These are phyloP conservation scores for Suillus ampliporus DNA, from an alignment of 768 basidiomycete species.

Conservation along the genomic window DNA sequence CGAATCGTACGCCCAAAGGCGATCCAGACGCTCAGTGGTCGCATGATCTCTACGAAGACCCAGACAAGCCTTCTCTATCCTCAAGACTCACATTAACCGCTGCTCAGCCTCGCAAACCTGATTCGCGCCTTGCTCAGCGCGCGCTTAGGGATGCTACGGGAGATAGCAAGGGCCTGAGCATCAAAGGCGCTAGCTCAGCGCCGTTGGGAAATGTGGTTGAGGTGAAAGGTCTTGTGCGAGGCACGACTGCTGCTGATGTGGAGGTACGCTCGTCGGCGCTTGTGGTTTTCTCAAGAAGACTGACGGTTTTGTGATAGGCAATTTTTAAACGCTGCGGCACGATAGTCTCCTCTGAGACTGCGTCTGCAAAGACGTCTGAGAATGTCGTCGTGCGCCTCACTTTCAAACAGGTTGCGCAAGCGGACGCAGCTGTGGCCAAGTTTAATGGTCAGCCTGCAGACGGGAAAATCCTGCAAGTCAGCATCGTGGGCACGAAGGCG, in stretches of 20 bases:
- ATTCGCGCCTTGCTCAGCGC: conserved; percentile 59
- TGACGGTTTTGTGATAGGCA: conserved; percentile 42
- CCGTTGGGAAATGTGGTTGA: conserved; percentile 71
- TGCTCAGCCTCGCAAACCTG: conserved; percentile 54
- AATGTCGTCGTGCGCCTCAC: conserved; percentile 71
- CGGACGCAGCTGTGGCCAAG: conserved; percentile 69
- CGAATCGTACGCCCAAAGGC: conserved; percentile 65
- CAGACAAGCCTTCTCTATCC: conserved; percentile 59
- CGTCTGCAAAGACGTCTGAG: conserved; percentile 21
- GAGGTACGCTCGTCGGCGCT: conserved; percentile 34
- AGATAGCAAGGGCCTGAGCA: conserved; percentile 49
- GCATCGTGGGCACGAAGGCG: conserved; percentile 61
- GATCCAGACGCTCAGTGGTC: conserved; percentile 71
- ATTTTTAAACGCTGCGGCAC: conserved; percentile 84
- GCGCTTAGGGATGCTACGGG: conserved; percentile 67
- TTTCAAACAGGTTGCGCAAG: conserved; percentile 67
- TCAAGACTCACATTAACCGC: conserved; percentile 56
- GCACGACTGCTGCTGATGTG: conserved; percentile 85
- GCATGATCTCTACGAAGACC: conserved; percentile 70
- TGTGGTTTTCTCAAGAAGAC: conserved; percentile 8
- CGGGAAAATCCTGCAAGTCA: conserved; percentile 72
- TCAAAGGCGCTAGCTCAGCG: conserved; percentile 68
- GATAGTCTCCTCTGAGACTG: conserved; percentile 50
- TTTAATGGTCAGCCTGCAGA: conserved; percentile 86
- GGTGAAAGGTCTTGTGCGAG: conserved; percentile 72